Base-by-base conservation (phyloP, 2,329 filamentous ascomycete genomes). In the Aspergillus awamori region DNA sequence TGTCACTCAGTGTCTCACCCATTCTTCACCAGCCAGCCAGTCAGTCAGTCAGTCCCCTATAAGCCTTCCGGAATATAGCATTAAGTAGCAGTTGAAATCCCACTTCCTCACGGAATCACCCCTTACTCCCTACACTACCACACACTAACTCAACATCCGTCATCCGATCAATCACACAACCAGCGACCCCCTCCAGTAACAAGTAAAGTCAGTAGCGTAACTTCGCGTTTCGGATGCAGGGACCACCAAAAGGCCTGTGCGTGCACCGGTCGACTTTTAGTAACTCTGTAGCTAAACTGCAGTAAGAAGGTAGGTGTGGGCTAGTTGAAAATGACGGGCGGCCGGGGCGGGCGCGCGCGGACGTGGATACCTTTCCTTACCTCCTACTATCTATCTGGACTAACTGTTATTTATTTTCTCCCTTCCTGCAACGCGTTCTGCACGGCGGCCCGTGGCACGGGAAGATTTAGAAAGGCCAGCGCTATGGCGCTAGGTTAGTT, bases 401-500 rank as follows among this genome's bases (percentile, higher is more conserved):
- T 36, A 36, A 13, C 11, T 36, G 5, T 36, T 36, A 15, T 13
- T 26, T 36, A 13, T 36, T 4, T 10, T 36, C 11, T 6, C 11
- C 11, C 11, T 30, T 43, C 43, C 26, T 45, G 26, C 53, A 47
- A 56, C 53, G 53, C 53, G 41, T 56, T 56, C 53, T 56, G 53
- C 53, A 56, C 53, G 26, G 41, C 53, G 53, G 53, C 39, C 53
- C 53, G 53, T 56, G 53, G 53, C 39, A 56, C 53, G 43, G 53
- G 47, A 51, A 28, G 47, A 49, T 28, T 30, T 30, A 43, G 39
- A 43, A 10, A 7, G 17, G 6, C 17, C 15, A 43, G n/a, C 39
- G 17, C 39, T 43, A n/a, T 20, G 13, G 39, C 28, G 15, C 39
- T 43, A 43, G 3, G 10, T 43, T 17, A 43, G 10, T 39, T 11